Conservation (phyloP, 2,329 filamentous ascomycete species). For the Hyphodiscus sp. region DNA sequence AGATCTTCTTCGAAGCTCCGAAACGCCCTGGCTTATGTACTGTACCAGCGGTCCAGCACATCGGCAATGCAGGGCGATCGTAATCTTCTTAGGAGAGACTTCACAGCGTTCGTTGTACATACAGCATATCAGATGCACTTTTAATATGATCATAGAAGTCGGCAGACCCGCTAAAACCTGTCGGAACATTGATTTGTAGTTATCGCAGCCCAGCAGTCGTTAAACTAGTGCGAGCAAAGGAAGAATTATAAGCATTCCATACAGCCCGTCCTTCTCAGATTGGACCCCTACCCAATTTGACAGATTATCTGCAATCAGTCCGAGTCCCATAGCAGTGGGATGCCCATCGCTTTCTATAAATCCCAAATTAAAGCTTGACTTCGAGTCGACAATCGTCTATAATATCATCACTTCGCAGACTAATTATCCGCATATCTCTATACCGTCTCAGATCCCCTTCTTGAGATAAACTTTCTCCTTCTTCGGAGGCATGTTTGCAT, state of each 20-base stretch:
- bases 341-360: slow-evolving; percentile 46
- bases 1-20: slow-evolving; percentile 44
- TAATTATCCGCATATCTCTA: slow-evolving; percentile 30
- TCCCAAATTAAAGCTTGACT: slow-evolving; percentile 40
- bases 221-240: slow-evolving; percentile 16
- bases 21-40: slow-evolving; percentile 45
- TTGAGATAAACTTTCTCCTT: slow-evolving; percentile 35
- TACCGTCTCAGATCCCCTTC: slow-evolving; percentile 30
- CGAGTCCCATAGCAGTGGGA: slow-evolving; percentile 41
- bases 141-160: slow-evolving; percentile 36
- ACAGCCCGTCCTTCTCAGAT: slow-evolving; percentile 36
- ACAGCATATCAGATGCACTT: slow-evolving; percentile 48
- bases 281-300: slow-evolving; percentile 50
- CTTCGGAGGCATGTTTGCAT: slow-evolving; percentile 32
- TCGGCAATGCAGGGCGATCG: slow-evolving; percentile 46
- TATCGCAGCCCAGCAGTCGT: slow-evolving; percentile 40
- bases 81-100: slow-evolving; percentile 50
- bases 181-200: slow-evolving; percentile 26
- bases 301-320: slow-evolving; percentile 48
- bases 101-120: slow-evolving; percentile 34
- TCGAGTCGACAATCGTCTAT: slow-evolving; percentile 32
- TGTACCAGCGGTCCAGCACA: too few species aligned
- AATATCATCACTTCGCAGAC: slow-evolving; percentile 32
- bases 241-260: slow-evolving; percentile 48
- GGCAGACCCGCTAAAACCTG: slow-evolving; percentile 20